These are phyloP conservation scores for Sporothrix variecibatus DNA, from an alignment of 2,329 filamentous ascomycete species.

Conservation along the genomic window DNA sequence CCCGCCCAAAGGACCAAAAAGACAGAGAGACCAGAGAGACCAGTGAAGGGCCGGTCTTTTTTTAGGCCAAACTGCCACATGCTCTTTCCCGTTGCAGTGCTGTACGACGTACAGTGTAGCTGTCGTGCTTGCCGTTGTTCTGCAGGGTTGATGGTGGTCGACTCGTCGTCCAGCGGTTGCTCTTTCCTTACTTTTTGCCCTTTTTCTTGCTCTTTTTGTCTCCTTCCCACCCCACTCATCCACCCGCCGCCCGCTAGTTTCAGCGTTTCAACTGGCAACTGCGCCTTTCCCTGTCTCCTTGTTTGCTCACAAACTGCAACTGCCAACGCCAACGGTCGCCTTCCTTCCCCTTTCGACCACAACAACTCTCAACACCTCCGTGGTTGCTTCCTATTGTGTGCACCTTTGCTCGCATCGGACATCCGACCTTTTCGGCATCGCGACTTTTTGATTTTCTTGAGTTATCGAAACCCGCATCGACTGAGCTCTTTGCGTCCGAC, in stretches of 20 bases:
- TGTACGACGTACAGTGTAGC: no score
- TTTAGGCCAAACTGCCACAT: background rate
- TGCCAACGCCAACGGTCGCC: background rate
- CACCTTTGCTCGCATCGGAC: background rate
- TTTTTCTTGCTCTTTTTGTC: background rate
- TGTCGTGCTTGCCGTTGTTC: background rate
- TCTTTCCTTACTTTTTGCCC: background rate
- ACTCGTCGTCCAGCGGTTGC: background rate
- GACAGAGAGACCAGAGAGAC: background rate
- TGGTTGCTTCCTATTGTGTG: background rate
- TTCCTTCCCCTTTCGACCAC: conserved; percentile 15
- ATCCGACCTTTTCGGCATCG: background rate
- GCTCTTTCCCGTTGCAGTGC: background rate
- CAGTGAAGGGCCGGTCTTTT: background rate
- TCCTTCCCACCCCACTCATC: background rate
- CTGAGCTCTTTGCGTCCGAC: background rate
- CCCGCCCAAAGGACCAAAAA: background rate
- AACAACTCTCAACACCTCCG: background rate
- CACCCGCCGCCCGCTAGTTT: background rate
- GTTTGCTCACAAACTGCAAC: background rate
- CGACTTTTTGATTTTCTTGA: background rate
- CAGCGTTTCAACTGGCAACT: conserved; percentile 18
- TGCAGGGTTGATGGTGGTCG: background rate
- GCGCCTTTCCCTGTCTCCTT: conserved; percentile 4
- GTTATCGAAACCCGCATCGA: background rate